Evolutionary conservation across 352 stramenopile species (phyloP).

Genomic region (Globisporangium okanoganense): DNA sequence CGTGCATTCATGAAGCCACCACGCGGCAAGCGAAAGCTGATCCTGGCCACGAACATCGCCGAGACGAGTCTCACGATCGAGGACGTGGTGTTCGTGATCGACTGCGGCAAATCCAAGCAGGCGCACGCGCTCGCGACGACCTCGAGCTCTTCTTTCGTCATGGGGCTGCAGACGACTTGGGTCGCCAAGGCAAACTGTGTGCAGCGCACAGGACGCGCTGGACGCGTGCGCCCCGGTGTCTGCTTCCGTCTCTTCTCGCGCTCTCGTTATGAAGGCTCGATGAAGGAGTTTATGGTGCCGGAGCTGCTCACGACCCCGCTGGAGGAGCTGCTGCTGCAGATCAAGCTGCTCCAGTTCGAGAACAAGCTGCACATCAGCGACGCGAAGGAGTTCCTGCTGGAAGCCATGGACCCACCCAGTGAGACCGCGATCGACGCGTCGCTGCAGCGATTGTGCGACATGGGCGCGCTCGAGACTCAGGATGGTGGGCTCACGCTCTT

Average conservation of each 20-base stretch:
- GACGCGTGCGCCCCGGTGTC: slow-evolving; percentile 90
- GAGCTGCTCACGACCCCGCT: slow-evolving; percentile 70
- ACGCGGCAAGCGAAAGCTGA: slow-evolving; percentile 66
- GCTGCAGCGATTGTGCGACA: slow-evolving; percentile 81
- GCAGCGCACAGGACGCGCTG: slow-evolving; percentile 91
- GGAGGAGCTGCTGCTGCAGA: slow-evolving; percentile 71
- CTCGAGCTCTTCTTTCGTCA: slow-evolving; percentile 82
- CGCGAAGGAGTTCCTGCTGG: slow-evolving; percentile 84
- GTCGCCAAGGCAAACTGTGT: slow-evolving; percentile 82
- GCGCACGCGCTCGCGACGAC: slow-evolving; percentile 53
- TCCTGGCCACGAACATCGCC: slow-evolving; percentile 94
- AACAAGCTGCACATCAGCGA: slow-evolving; percentile 68
- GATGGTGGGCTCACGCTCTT: slow-evolving; percentile 47
- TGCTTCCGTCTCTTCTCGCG: slow-evolving; percentile 88
- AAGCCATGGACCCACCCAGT: slow-evolving; percentile 92
- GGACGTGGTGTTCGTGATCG: slow-evolving; percentile 90
- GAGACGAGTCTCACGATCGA: slow-evolving; percentile 97
- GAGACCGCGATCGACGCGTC: slow-evolving; percentile 89
- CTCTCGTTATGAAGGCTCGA: slow-evolving; percentile 50
- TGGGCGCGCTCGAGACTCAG: slow-evolving; percentile 58
- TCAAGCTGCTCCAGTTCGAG: slow-evolving; percentile 73
- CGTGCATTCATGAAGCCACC: slow-evolving; percentile 62
- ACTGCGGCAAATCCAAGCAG: slow-evolving; percentile 84
- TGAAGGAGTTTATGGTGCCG: slow-evolving; percentile 76
- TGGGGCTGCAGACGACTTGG: slow-evolving; percentile 87